These are phyloP conservation scores for Trichoderma sp. DNA, from an alignment of 2,329 filamentous ascomycete genomes.

Conservation along the genomic window DNA sequence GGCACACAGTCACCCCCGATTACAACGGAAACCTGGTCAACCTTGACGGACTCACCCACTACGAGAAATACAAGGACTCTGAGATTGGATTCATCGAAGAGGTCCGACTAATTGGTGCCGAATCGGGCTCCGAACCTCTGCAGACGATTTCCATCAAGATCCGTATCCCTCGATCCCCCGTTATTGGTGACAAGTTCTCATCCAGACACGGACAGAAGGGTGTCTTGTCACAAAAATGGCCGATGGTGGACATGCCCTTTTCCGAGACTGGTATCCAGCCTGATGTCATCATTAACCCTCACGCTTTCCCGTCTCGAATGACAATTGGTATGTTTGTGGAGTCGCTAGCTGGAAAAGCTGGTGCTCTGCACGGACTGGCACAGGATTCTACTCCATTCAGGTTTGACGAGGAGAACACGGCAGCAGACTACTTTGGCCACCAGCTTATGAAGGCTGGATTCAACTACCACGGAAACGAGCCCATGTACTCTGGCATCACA, in stretches of 20 bases:
- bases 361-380: constrained; percentile 89
- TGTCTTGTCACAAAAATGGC: constrained; percentile 96
- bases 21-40: constrained; percentile 78
- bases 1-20: constrained; percentile 82
- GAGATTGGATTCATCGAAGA: constrained; percentile 90
- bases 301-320: constrained; percentile 99
- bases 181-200: constrained; percentile 99
- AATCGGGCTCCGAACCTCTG: constrained; percentile 76
- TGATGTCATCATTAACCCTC: constrained; percentile 97
- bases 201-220: constrained; percentile 98
- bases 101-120: constrained; percentile 83
- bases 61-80: constrained; percentile 90
- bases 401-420: constrained; percentile 89
- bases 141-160: constrained; percentile 93
- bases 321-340: constrained; percentile 99
- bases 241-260: constrained; percentile 90
- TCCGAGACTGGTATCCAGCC: constrained; percentile 95
- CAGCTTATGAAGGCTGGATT: constrained; percentile 94
- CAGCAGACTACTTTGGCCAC: constrained; percentile 91
- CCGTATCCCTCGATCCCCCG: constrained; percentile 80
- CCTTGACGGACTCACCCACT: constrained; percentile 79
- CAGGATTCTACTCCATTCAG: constrained; percentile 95
- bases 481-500: constrained; percentile 97
- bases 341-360: constrained; percentile 91
- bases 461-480: constrained; percentile 98